Conservation (phyloP, 1,284 basidiomycete species). For the Rhizoctonia solani region DNA sequence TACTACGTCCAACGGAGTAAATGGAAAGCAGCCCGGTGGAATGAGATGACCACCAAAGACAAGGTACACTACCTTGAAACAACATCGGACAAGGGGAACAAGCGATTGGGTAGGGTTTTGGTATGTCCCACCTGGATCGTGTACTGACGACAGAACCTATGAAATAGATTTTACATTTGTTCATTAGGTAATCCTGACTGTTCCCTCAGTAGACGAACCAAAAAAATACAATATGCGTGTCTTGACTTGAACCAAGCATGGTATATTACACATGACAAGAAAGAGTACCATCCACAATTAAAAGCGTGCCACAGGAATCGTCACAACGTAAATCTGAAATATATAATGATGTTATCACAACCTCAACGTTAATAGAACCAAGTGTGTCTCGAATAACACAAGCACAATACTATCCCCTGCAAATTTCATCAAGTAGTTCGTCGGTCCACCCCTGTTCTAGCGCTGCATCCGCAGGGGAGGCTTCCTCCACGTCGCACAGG, state of each 20-base stretch:
- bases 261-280: slow-evolving; percentile 12
- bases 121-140: not conserved
- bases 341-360: not conserved
- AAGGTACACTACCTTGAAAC: slow-evolving; percentile 35
- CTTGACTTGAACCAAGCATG: not conserved
- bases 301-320: slow-evolving; percentile 2
- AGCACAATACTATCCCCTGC: not conserved
- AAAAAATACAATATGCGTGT: not conserved
- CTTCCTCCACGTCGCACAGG: slow-evolving; percentile 24
- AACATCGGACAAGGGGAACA: slow-evolving; percentile 33
- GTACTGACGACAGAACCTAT: not conserved
- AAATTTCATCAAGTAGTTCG: slow-evolving; percentile 11
- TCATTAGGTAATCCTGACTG: not conserved
- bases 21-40: slow-evolving; percentile 32
- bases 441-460: slow-evolving; percentile 26
- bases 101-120: slow-evolving; percentile 6
- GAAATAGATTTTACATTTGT: slow-evolving; percentile 14
- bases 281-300: slow-evolving; percentile 14
- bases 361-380: not conserved
- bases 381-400: not conserved
- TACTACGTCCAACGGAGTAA: slow-evolving; percentile 33
- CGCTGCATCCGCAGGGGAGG: slow-evolving; percentile 11
- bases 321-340: not conserved
- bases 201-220: not conserved
- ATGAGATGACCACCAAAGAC: slow-evolving; percentile 29